Base-by-base conservation (phyloP, 495 filamentous ascomycete genomes). In the Podospora didyma region DNA sequence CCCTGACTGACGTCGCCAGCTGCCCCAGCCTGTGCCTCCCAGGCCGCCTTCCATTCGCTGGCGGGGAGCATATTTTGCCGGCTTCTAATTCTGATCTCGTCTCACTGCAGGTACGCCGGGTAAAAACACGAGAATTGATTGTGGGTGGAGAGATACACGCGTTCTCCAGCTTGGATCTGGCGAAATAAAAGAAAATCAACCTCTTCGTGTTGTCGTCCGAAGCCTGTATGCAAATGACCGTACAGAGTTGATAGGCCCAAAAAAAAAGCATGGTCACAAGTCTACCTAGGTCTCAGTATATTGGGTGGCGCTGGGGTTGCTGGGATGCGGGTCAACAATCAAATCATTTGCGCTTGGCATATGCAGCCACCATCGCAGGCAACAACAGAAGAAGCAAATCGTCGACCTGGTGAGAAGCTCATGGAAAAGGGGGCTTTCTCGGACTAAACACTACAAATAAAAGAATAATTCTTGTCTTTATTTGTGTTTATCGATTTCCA, bases 11-110 rank as follows among this genome's bases (percentile, higher is more conserved):
- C 39, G 39, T 42, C 39, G 39, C 39, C n/a, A 42, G n/a, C 14
- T 4, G 12, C 39, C 39, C n/a, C 50, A 48, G 45, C 26, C 51
- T 59, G 57, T 60, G 57, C 51, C 39, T 17, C 23, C 49, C 31
- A 12, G 24, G 51, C 50, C 35, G 45, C 46, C 59, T 61, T 54
- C 46, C 39, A 61, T 61, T 61, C 51, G 59, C 19, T 34, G 37
- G 37, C 39, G n/a, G 14, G n/a, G 1, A 41, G 10, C 24, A 14
- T 28, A 46, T 57, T 50, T 57, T n/a, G 22, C 54, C 11, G 34
- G 16, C 34, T 20, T 12, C 37, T 16, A 10, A 22, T 39, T 46
- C 28, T 34, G 31, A 22, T n/a, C 7, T 17, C 21, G 54, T 45
- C 21, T 45, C 24, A 31, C 54, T 57, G 46, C 54, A 57, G 54